These are phyloP conservation scores for Paramecium sexaurelia DNA, from an alignment of 73 alveolate species.

Conservation along the genomic window DNA sequence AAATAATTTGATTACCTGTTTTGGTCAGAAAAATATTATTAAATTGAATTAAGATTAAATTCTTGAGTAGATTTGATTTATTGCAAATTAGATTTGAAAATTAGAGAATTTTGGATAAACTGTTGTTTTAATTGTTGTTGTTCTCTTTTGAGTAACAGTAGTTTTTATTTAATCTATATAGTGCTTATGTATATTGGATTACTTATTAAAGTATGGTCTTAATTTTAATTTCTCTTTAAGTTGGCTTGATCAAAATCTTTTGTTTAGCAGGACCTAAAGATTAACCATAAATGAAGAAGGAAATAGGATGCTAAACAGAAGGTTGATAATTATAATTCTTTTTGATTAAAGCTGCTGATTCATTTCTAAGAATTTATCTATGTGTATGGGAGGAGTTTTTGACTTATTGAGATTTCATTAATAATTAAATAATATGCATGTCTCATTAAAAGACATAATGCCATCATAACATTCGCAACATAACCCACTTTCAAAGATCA, in stretches of 20 bases:
- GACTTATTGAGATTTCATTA: not conserved
- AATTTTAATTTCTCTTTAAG: not conserved
- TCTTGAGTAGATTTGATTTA: not conserved
- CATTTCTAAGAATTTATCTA: not conserved
- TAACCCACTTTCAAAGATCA: slow-evolving; percentile 1
- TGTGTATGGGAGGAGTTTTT: not conserved
- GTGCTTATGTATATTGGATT: not conserved
- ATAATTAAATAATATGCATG: slow-evolving; percentile 8
- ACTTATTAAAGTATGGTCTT: not conserved
- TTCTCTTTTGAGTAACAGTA: too few relatives aligned
- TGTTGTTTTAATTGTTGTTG: not conserved
- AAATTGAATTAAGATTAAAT: not conserved
- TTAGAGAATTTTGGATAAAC: not conserved
- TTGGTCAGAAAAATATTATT: not conserved
- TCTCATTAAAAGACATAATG: slow-evolving; percentile 39
- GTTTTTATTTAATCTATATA: not conserved
- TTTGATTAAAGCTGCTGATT: not conserved
- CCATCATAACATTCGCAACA: not conserved
- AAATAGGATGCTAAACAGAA: not conserved
- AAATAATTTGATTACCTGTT: not conserved
- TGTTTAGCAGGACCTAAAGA: not conserved
- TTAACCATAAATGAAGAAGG: not conserved
- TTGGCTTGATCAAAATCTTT: not conserved
- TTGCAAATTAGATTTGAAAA: slow-evolving; percentile 15
- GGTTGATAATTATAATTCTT: not conserved